A percentile compares a stretch with the other conserved stretches of the same genome.
Conservation (phyloP, 768 basidiomycete species). For the Tricholoma matsutake region DNA sequence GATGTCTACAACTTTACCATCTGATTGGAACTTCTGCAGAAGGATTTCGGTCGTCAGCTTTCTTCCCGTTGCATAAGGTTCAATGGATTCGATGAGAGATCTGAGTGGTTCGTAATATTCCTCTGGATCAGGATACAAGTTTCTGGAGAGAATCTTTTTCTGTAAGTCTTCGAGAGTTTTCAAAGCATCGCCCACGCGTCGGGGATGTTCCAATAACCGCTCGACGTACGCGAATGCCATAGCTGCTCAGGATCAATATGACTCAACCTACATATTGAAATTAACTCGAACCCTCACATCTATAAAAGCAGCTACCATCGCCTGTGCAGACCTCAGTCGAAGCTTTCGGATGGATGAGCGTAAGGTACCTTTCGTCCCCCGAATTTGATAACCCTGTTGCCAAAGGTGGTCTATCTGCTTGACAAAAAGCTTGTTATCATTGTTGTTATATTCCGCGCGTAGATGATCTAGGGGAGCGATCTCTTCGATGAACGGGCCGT, state of each 20-base stretch:
- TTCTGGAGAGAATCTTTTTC: slow-evolving; percentile 55
- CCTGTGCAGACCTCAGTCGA: slow-evolving; percentile 37
- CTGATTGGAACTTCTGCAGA: slow-evolving; percentile 53
- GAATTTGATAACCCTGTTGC: slow-evolving; percentile 60
- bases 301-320: slow-evolving; percentile 91
- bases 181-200: slow-evolving; percentile 47
- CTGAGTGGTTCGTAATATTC: slow-evolving; percentile 72
- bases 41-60: slow-evolving; percentile 36
- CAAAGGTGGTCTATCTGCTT: slow-evolving; percentile 74
- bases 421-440: slow-evolving; percentile 51
- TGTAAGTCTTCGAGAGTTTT: slow-evolving; percentile 54
- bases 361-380: slow-evolving; percentile 65
- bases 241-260: slow-evolving; percentile 42
- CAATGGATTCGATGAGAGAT: slow-evolving; percentile 45
- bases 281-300: slow-evolving; percentile 50
- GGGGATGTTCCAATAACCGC: slow-evolving; percentile 50
- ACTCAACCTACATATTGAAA: slow-evolving; percentile 6
- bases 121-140: slow-evolving; percentile 50
- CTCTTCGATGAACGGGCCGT: slow-evolving; percentile 52
- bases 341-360: not conserved
- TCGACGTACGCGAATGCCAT: slow-evolving; percentile 81
- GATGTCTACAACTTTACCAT: slow-evolving; percentile 27
- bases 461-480: slow-evolving; percentile 52
- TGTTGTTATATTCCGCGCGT: slow-evolving; percentile 64
- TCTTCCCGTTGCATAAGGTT: slow-evolving; percentile 31